Conservation (phyloP, 345 rosid genomes). For the Arabidopsis thaliana region TAIR10.1 NC_003074.8:977501-978000, state of each 20-base stretch:
- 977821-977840: too few relatives aligned
- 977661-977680: constrained; percentile 2
- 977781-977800: too few relatives aligned
- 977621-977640: constrained; percentile 17
- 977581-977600: constrained; percentile 21
- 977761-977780: too few relatives aligned
- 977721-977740: constrained; percentile 11
- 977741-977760: too few relatives aligned
- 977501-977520: constrained; percentile 6
- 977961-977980: not conserved
- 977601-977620: constrained; percentile 26
- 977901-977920: not conserved
- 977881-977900: not conserved
- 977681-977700: not conserved
- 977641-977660: constrained; percentile 3
- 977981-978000: not conserved
- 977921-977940: not conserved
- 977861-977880: too few relatives aligned
- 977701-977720: constrained; percentile 26
- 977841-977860: too few relatives aligned
- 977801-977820: too few relatives aligned
- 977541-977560: constrained; percentile 35
- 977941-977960: too few relatives aligned
- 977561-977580: constrained; percentile 24
- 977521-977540: constrained; percentile 5